phyloP scores from a whole-genome alignment of 1,284 basidiomycete genomes.

The Trametes sp. region DNA sequence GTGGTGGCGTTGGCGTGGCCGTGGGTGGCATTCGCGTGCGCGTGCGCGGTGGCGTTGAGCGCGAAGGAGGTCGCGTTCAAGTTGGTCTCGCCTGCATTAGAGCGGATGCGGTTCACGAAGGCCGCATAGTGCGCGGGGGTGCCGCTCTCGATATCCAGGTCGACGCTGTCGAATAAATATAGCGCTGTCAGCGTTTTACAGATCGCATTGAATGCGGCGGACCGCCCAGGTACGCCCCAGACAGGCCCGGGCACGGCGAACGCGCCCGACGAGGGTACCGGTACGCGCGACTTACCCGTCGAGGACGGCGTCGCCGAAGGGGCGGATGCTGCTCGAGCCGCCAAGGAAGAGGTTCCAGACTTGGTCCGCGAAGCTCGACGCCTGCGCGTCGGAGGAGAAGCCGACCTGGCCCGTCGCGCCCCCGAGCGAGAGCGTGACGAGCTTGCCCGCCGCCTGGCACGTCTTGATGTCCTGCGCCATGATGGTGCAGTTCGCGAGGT shows the following conservation, averaged over 20 bases:
- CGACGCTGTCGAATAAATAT: conserved; percentile 49
- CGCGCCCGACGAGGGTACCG: neutral
- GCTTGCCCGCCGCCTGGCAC: conserved; percentile 70
- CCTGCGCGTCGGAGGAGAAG: conserved; percentile 60
- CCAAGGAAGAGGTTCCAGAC: conserved; percentile 73
- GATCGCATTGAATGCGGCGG: neutral
- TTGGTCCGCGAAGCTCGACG: conserved; percentile 57
- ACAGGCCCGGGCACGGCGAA: conserved; percentile 4
- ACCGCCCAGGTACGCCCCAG: conserved; percentile 7
- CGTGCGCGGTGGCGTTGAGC: conserved; percentile 12
- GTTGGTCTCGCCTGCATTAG: conserved; percentile 54
- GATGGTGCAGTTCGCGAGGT: conserved; percentile 58
- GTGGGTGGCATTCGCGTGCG: conserved; percentile 10
- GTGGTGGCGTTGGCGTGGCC: conserved; percentile 9
- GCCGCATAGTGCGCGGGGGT: conserved; percentile 56
- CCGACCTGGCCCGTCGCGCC: conserved; percentile 61
- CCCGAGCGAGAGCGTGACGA: conserved; percentile 67
- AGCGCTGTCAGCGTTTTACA: conserved; percentile 8
- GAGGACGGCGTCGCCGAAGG: conserved; percentile 65
- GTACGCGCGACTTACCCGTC: conserved; percentile 57
- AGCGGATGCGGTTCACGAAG: conserved; percentile 60
- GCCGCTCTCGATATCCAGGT: conserved; percentile 73
- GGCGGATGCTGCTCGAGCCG: conserved; percentile 57
- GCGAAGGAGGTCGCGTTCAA: conserved; percentile 40
- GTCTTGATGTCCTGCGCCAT: conserved; percentile 60